Percentiles rank a stretch among this genome's conserved stretches.
These are phyloP conservation scores for Mentha longifolia DNA, from an alignment of 257 asterid species.

Conservation along the genomic window DNA sequence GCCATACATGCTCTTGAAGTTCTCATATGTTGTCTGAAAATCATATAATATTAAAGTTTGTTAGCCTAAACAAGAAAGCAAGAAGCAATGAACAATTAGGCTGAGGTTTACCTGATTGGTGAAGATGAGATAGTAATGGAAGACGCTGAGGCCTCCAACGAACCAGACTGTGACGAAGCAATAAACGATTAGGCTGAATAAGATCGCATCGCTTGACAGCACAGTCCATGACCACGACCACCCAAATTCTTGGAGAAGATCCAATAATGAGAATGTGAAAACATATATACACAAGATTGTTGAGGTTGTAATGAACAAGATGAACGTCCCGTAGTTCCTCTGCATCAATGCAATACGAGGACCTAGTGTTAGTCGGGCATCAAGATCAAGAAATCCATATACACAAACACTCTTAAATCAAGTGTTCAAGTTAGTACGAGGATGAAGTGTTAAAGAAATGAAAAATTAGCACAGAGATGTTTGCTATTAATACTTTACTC, in stretches of 20 bases:
- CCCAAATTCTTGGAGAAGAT: slow-evolving; percentile 50
- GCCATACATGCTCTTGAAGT: slow-evolving; percentile 76
- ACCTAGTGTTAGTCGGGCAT: too few relatives aligned
- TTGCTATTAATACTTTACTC: too few relatives aligned
- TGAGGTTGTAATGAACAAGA: slow-evolving; percentile 73
- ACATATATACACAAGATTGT: slow-evolving; percentile 76
- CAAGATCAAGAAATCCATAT: too few relatives aligned
- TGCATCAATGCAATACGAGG: slow-evolving; percentile 44
- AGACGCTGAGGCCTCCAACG: slow-evolving; percentile 81
- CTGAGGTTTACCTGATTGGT: slow-evolving; percentile 81
- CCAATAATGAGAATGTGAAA: slow-evolving; percentile 64
- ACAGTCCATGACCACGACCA: slow-evolving; percentile 51
- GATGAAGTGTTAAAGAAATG: too few relatives aligned
- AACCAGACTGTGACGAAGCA: slow-evolving; percentile 87
- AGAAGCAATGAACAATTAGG: too few relatives aligned
- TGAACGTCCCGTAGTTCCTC: slow-evolving; percentile 82
- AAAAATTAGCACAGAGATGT: too few relatives aligned
- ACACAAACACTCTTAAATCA: too few relatives aligned
- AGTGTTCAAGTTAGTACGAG: too few relatives aligned
- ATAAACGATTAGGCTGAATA: slow-evolving; percentile 56
- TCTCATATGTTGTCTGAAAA: slow-evolving; percentile 82
- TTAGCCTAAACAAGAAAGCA: too few relatives aligned
- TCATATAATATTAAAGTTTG: background rate
- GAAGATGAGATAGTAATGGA: slow-evolving; percentile 80
- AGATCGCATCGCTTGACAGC: slow-evolving; percentile 54